Evolutionary conservation across 306 rosid genomes (phyloP), one percentile per base, ranked within the genome.

Genomic region (Lagenaria siceraria): DNA sequence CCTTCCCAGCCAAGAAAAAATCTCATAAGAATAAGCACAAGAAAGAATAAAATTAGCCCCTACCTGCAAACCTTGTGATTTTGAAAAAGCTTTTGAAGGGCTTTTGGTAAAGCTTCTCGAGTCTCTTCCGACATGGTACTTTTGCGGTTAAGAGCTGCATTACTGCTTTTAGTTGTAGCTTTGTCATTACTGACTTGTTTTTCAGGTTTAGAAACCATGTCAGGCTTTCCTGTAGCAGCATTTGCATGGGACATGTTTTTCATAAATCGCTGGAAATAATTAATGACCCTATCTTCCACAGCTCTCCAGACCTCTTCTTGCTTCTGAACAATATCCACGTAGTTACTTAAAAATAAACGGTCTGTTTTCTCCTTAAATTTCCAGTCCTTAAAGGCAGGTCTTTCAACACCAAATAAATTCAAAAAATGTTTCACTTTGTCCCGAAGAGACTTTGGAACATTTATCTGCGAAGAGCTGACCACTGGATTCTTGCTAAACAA

Each of bases 31-130:
- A 72, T 58, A 73, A 81, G 53, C 54, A 70, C 64, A 70, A 64
- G 49, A 17, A 76, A 21, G 38, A 52, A 38, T 19, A 48, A 33
- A 19, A 64, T 12, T 19, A 31, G 58, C 21, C 21, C 74, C 40
- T 86, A 95, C 97, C 95, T 95, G 97, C 99, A 95, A 84, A 95
- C 97, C 80, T 87, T 85, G 85, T 88, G 87, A 38, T 77, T 82
- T 74, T 89, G 92, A 78, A 90, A 82, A 81, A 90, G 82, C 78
- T 85, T 88, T 68, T 78, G 85, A 70, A 95, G 88, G 69, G 88
- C 97, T 80, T 85, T 85, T 74, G 89, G 87, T 56, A 95, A 86
- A 82, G 89, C 93, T 78, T 85, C 91, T 80, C 85, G 88, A 68
- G 92, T 87, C 78, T 90, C 97, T 85, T 83, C 90, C 78, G 99